Evolutionary conservation across 139 green algal species (phyloP).

Genomic region (Picochlorum sp.): DNA sequence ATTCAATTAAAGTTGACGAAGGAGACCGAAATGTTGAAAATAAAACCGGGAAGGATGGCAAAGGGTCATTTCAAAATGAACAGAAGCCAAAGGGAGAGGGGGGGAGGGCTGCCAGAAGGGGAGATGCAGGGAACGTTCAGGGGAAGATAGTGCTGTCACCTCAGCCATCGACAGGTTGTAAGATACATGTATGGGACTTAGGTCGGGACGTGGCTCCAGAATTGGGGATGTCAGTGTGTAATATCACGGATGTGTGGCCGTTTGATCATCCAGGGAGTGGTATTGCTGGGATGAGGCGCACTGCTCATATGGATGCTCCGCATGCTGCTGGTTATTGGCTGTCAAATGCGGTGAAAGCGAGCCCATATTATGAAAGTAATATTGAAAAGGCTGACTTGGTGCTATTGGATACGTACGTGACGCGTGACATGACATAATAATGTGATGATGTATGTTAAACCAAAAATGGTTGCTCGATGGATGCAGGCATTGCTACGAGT

Average conservation of each 20-base stretch:
- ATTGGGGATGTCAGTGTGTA: not conserved
- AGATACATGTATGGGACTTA: not conserved
- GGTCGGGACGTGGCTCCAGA: not conserved
- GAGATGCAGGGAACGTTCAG: too few relatives aligned
- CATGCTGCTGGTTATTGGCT: constrained; percentile 5
- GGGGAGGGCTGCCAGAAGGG: too few relatives aligned
- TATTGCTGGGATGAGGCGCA: not conserved
- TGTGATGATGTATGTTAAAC: not conserved
- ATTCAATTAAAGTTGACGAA: too few relatives aligned
- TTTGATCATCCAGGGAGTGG: constrained; percentile 5
- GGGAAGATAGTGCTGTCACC: too few relatives aligned
- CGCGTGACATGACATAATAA: too few relatives aligned
- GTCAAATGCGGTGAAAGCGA: not conserved
- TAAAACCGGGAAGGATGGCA: too few relatives aligned
- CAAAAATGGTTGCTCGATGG: not conserved
- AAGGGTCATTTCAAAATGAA: too few relatives aligned
- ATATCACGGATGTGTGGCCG: not conserved
- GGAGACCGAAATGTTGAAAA: too few relatives aligned
- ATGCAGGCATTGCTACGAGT: constrained; percentile 2
- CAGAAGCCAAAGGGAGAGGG: too few relatives aligned
- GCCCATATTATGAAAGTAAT: not conserved
- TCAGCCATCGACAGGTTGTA: not conserved
- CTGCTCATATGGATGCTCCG: not conserved
- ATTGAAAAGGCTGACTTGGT: constrained; percentile 1
- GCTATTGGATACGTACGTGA: not conserved